A percentile compares a stretch with the other conserved stretches of the same genome.
Evolutionary conservation across 352 stramenopile genomes (phyloP).

Genomic region (Phytophthora melonis): DNA sequence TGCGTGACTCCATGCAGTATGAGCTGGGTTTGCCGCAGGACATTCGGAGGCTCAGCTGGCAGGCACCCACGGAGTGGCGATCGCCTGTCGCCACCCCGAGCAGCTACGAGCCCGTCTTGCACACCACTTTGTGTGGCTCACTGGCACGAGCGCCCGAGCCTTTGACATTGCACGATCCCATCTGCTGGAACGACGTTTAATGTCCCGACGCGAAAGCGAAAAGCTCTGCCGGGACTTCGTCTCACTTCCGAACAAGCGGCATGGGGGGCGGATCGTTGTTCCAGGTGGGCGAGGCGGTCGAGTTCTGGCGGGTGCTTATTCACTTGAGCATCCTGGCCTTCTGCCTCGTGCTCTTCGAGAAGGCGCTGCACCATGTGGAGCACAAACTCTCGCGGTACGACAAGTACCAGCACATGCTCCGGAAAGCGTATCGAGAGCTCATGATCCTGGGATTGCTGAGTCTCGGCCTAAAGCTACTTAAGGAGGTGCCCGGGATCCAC

Average conservation of each 20-base stretch:
- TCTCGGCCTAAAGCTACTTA: slow-evolving; percentile 55
- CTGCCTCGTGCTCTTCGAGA: slow-evolving; percentile 56
- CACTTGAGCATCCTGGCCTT: slow-evolving; percentile 60
- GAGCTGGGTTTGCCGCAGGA: too few relatives aligned
- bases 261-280: slow-evolving; percentile 56
- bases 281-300: slow-evolving; percentile 61
- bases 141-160: not conserved
- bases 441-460: slow-evolving; percentile 67
- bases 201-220: slow-evolving; percentile 12
- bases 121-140: slow-evolving; percentile 16
- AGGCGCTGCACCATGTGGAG: slow-evolving; percentile 47
- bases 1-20: not conserved
- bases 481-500: slow-evolving; percentile 44
- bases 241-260: slow-evolving; percentile 26
- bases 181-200: slow-evolving; percentile 22
- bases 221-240: too few relatives aligned
- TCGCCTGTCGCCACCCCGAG: slow-evolving; percentile 22
- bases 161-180: slow-evolving; percentile 25
- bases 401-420: slow-evolving; percentile 74
- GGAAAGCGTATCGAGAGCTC: slow-evolving; percentile 63
- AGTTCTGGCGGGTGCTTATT: slow-evolving; percentile 54
- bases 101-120: slow-evolving; percentile 17
- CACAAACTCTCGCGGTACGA: slow-evolving; percentile 53
- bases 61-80: slow-evolving; percentile 14
- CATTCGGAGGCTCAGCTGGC: slow-evolving; percentile 17